phyloP scores from a whole-genome alignment of 2,329 filamentous ascomycete species.

The Mycosphaerella sp. region DNA sequence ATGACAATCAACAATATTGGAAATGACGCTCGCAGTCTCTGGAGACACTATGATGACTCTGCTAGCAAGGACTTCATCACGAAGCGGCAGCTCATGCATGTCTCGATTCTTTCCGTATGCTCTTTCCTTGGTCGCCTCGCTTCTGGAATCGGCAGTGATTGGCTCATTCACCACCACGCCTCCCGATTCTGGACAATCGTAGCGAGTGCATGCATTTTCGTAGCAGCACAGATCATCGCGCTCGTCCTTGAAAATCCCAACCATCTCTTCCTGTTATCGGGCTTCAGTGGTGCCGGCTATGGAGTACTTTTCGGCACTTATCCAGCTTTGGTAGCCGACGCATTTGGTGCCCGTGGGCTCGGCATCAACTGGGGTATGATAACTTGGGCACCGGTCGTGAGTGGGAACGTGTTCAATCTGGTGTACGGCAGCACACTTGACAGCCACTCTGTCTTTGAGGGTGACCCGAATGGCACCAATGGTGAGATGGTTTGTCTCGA shows the following conservation, averaged over 20 bases:
- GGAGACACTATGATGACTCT: constrained; percentile 74
- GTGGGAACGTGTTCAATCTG: constrained; percentile 86
- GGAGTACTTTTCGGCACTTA: constrained; percentile 92
- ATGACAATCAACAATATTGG: constrained; percentile 99
- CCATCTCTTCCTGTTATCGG: constrained; percentile 69
- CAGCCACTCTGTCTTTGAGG: constrained; percentile 62
- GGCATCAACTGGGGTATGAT: constrained; percentile 96
- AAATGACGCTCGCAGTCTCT: constrained; percentile 76
- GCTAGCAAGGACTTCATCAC: constrained; percentile 69
- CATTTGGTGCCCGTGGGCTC: constrained; percentile 82
- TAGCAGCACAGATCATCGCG: constrained; percentile 69
- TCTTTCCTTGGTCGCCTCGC: constrained; percentile 77
- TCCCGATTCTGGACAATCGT: constrained; percentile 90
- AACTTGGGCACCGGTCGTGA: constrained; percentile 80
- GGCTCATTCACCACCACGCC: constrained; percentile 73
- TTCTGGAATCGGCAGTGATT: constrained; percentile 76
- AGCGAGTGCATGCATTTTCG: constrained; percentile 69
- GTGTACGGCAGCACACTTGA: constrained; percentile 85
- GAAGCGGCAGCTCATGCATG: constrained; percentile 79
- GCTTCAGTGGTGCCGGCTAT: constrained; percentile 80
- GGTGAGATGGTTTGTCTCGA: constrained; percentile 64
- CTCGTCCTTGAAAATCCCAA: constrained; percentile 71
- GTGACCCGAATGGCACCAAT: constrained; percentile 43
- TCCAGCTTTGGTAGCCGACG: constrained; percentile 77
- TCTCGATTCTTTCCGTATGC: constrained; percentile 84